Percentiles rank a stretch among this genome's conserved stretches.
These are phyloP conservation scores for Xanthoconium purpureum DNA, from an alignment of 768 basidiomycete genomes.

Conservation along the genomic window DNA sequence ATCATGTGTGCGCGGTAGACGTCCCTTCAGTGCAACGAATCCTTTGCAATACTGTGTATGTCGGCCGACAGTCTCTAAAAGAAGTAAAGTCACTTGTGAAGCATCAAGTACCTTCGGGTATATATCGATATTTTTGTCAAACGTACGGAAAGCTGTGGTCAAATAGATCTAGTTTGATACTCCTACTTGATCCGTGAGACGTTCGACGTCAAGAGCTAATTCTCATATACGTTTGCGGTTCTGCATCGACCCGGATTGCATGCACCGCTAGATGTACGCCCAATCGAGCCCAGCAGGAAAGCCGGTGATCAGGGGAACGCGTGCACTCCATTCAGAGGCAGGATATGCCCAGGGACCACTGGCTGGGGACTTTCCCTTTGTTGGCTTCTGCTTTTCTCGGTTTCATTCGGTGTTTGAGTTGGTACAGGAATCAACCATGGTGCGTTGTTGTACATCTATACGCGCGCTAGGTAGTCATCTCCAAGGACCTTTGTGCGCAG, in stretches of 20 bases:
- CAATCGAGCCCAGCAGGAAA: not conserved
- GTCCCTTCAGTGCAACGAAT: too few relatives aligned
- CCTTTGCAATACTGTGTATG: too few relatives aligned
- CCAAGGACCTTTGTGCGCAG: not conserved
- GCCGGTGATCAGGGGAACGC: not conserved
- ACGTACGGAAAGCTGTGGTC: not conserved
- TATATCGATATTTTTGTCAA: too few relatives aligned
- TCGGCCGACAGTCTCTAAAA: too few relatives aligned
- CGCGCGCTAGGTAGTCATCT: not conserved
- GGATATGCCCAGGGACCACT: not conserved
- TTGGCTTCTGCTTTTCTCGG: too few relatives aligned
- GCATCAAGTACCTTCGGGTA: too few relatives aligned
- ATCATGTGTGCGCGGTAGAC: too few relatives aligned
- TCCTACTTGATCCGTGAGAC: not conserved
- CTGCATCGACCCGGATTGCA: not conserved
- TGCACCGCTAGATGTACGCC: not conserved
- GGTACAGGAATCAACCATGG: not conserved
- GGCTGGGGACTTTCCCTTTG: not conserved
- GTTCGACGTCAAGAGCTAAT: not conserved
- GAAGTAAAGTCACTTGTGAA: too few relatives aligned
- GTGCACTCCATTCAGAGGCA: not conserved
- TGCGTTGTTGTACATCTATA: not conserved
- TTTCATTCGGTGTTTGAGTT: not conserved
- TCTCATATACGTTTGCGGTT: conserved; percentile 1
- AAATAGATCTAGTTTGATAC: not conserved